Evolutionary conservation across 208 protist species (phyloP).

Genomic region (Crithidia expoeki): DNA sequence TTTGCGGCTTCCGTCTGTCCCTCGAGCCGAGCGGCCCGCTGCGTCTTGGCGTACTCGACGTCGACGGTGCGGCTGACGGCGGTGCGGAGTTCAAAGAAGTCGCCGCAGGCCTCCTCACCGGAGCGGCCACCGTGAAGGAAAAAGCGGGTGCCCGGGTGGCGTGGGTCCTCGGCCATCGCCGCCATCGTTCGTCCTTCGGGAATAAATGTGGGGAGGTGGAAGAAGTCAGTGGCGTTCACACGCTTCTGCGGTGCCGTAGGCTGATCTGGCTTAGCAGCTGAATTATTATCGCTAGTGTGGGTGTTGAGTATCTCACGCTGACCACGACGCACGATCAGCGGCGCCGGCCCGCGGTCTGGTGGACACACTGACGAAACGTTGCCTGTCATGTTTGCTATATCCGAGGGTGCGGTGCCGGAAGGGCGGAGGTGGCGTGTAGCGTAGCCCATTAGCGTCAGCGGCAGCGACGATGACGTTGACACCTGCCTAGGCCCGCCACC

Average conservation of each 20-base stretch:
- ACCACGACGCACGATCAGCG: constrained; percentile 17
- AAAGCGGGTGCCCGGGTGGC: constrained; percentile 42
- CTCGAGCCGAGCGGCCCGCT: constrained; percentile 6
- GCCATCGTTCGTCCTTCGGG: constrained; percentile 71
- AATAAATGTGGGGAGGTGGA: constrained; percentile 32
- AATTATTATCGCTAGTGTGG: too few relatives aligned
- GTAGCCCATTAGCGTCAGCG: constrained; percentile 25
- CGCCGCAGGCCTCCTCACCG: constrained; percentile 51
- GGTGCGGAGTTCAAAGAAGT: constrained; percentile 59
- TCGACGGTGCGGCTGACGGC: constrained; percentile 16
- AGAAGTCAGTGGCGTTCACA: neutral
- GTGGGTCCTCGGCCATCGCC: constrained; percentile 49
- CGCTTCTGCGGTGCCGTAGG: neutral
- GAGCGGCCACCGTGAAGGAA: constrained; percentile 64
- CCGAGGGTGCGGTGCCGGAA: too few relatives aligned
- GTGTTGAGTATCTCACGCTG: too few relatives aligned
- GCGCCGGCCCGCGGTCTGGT: neutral
- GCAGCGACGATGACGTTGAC: constrained; percentile 4
- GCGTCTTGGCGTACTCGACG: constrained; percentile 31
- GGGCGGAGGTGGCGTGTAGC: constrained; percentile 18
- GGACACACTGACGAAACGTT: neutral
- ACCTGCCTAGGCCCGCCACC: too few relatives aligned
- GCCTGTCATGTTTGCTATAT: neutral
- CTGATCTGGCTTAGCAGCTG: too few relatives aligned
- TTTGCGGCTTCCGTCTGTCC: constrained; percentile 10